Evolutionary conservation across 495 filamentous ascomycete species (phyloP).

Genomic region (Penicillium fimorum): DNA sequence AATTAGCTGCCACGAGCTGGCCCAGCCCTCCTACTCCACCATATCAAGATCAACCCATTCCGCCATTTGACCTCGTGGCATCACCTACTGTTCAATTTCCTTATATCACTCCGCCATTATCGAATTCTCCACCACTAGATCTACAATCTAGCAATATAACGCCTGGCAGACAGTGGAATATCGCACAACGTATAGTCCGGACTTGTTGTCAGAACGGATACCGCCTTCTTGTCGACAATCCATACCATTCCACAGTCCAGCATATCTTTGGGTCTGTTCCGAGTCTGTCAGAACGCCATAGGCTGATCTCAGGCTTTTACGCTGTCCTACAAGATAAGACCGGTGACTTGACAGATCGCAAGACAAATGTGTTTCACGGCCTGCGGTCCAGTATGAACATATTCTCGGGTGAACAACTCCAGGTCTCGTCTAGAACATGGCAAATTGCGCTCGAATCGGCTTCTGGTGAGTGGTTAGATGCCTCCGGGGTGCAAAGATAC

Average conservation of each 20-base stretch:
- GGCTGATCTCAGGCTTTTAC: slow-evolving; percentile 24
- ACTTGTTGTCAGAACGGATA: slow-evolving; percentile 31
- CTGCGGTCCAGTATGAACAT: slow-evolving; percentile 13
- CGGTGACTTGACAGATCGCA: slow-evolving; percentile 22
- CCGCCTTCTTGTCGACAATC: slow-evolving; percentile 20
- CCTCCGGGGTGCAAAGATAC: slow-evolving; percentile 29
- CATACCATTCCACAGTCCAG: slow-evolving; percentile 17
- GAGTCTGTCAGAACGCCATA: slow-evolving; percentile 23
- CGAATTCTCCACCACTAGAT: slow-evolving; percentile 12
- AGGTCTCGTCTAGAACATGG: slow-evolving; percentile 22
- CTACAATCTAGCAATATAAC: slow-evolving; percentile 9
- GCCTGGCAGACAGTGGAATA: slow-evolving; percentile 18
- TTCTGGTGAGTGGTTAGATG: slow-evolving; percentile 30
- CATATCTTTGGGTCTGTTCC: slow-evolving; percentile 26
- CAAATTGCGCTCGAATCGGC: slow-evolving; percentile 23
- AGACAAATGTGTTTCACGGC: slow-evolving; percentile 22
- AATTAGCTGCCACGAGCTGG: not conserved
- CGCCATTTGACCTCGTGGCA: slow-evolving; percentile 25
- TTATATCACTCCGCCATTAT: slow-evolving; percentile 10
- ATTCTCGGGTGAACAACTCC: slow-evolving; percentile 17
- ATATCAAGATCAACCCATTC: slow-evolving; percentile 22
- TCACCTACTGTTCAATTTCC: slow-evolving; percentile 16
- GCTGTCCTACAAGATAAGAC: slow-evolving; percentile 22
- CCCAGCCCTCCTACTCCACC: slow-evolving; percentile 21
- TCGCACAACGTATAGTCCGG: slow-evolving; percentile 33